Evolutionary conservation across 441 rosid genomes (phyloP), one percentile per base, ranked within the genome.

Genomic region (Brassica balearica): DNA sequence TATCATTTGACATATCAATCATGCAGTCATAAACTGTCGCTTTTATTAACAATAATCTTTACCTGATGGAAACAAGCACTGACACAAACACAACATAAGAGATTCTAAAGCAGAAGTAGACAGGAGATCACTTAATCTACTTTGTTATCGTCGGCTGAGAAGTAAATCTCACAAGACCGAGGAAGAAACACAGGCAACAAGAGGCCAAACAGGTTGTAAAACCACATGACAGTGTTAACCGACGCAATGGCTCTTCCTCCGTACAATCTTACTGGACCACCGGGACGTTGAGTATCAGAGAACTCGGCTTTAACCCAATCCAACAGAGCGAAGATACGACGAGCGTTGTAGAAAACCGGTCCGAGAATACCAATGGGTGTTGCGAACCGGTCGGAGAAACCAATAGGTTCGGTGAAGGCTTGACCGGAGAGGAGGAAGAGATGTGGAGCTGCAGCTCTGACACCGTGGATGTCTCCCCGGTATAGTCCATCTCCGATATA

Each of bases 171-270:
- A 69, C 90, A 89, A 69, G 94, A 95, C 78, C 74, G 86, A 43
- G 95, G 97, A 73, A 89, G 88, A 81, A 87, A 89, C 84, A 93
- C 88, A 68, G 99, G 98, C 77, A 95, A 79, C 88, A 95, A 81
- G 58, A 95, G 85, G 6, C 92, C 91, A 72, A 91, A 90, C 48
- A 95, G 89, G 85, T 95, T 93, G 76, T 84, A 93, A 83, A 91
- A 78, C 98, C 97, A 89, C 36, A 95, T 79, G 14, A 73, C 95
- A 80, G 88, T 79, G 64, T 95, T 93, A 14, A 88, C 92, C 76
- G 82, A 72, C 4, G 97, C 96, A 38, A 93, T 90, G 6, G 46
- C 82, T 82, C 92, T 85, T 43, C 98, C 99, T 32, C 81, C 69
- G n/a, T 71, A 78, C 17, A 87, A 3, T 56, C 98, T 89, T 75